Evolutionary conservation across 1,284 basidiomycete species (phyloP), one percentile per base, ranked within the genome.

Genomic region (Leccinum griseonigrum): DNA sequence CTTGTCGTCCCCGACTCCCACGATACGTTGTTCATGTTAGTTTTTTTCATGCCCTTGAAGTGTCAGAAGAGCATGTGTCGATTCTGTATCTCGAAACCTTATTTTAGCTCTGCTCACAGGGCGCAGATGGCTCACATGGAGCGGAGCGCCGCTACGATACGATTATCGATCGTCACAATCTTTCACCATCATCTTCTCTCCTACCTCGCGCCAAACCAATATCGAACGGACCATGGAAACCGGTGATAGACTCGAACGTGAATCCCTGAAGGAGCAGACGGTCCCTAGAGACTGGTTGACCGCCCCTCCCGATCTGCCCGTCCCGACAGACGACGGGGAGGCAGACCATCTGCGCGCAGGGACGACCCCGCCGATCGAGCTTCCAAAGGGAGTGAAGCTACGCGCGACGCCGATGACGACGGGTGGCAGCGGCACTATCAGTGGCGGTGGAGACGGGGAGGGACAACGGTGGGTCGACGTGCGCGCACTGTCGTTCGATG

Each of bases 381-480:
- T 51, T 51, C 48, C 48, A 16, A 26, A 9, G 4, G 26, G 48
- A 8, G 48, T 51, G 13, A 22, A 26, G 26, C 26, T 51, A 14
- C 26, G 14, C 2, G 48, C 48, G 14, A 51, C 48, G 26, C 43
- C 43, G 43, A 22, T 46, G 43, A 46, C 43, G n/a, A 22, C 18
- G 18, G 18, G 43, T 18, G 43, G 10, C 10, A 18, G 10, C 2
- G 40, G n/a, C 8, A 22, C 18, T 11, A 46, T 28, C 48, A n/a
- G 48, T 3, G 22, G 14, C 28, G 3, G 28, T 52, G 18, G 3
- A 34, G 7, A 18, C 4, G 38, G 6, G 11, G 5, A 62, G 3
- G 58, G 31, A 2, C n/a, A 29, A 26, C 3, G 18, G 51, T 71
- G 48, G 59, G 71, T 31, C 54, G 28, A 52, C 16, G 14, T 72